A percentile compares a stretch with the other conserved stretches of the same genome.
These are phyloP conservation scores for Fraxinus quadrangulata DNA, from an alignment of 257 asterid species.

Conservation along the genomic window DNA sequence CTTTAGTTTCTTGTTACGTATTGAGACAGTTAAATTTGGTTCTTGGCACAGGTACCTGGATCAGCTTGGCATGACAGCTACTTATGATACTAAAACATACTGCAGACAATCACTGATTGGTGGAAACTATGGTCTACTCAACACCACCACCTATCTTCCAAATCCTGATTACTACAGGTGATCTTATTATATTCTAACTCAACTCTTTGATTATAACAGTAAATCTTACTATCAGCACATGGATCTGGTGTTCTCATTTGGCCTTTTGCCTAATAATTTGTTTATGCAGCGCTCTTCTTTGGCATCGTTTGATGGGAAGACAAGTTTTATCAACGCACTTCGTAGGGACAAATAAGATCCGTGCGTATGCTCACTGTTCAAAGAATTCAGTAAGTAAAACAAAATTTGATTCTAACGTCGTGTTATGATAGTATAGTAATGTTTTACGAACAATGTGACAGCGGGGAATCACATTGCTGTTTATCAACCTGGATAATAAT, in stretches of 20 bases:
- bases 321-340: conserved; percentile 59
- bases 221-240: too few relatives aligned
- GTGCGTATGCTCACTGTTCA: conserved; percentile 83
- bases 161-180: conserved; percentile 96
- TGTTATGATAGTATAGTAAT: not conserved
- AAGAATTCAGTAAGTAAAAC: conserved; percentile 57
- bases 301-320: conserved; percentile 92
- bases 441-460: conserved; percentile 28
- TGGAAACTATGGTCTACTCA: conserved; percentile 86
- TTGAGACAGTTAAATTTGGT: not conserved
- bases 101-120: conserved; percentile 90
- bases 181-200: not conserved
- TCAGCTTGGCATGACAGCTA: conserved; percentile 88
- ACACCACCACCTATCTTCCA: conserved; percentile 61
- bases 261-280: not conserved
- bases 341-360: conserved; percentile 54
- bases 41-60: conserved; percentile 64
- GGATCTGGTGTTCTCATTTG: not conserved
- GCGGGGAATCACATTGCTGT: conserved; percentile 66
- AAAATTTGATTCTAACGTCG: too few relatives aligned
- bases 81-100: conserved; percentile 68
- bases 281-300: conserved; percentile 74
- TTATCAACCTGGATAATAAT: conserved; percentile 73
- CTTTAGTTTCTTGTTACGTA: not conserved
- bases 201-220: not conserved